phyloP scores from a whole-genome alignment of 1,284 basidiomycete genomes.

The Melampsora larici-populina region DNA sequence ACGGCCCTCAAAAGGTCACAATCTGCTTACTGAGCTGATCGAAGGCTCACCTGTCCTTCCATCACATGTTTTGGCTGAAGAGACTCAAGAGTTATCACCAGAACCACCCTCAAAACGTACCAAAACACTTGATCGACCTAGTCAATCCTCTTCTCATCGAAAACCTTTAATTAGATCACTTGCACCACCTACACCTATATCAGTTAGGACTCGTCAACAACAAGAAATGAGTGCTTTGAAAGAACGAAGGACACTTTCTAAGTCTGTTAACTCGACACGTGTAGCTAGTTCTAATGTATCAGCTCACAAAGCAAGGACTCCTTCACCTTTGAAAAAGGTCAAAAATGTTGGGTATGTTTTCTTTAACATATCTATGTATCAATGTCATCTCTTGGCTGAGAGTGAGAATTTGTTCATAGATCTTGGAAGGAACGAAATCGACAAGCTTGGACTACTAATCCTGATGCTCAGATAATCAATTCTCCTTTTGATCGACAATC shows the following conservation, averaged over 20 bases:
- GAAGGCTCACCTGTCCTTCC: background rate
- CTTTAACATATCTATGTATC: no score
- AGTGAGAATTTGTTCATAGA: no score
- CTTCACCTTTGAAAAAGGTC: no score
- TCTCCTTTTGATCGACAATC: no score
- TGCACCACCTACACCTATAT: constrained; percentile 31
- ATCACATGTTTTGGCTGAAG: background rate
- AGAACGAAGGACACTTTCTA: no score
- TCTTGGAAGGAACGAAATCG: background rate
- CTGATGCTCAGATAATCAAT: background rate
- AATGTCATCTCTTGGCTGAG: no score
- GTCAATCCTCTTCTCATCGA: background rate
- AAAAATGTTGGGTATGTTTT: no score
- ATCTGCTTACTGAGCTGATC: background rate
- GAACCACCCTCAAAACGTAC: background rate
- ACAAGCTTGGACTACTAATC: background rate
- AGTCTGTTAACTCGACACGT: no score
- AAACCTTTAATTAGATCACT: background rate
- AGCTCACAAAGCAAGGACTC: no score
- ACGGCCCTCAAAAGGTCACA: background rate
- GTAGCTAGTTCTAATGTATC: no score
- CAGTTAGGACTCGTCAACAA: background rate
- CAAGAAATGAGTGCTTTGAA: no score
- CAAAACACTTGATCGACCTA: background rate
- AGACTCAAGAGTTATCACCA: background rate